These are phyloP conservation scores for Aspergillus sclerotialis DNA, from an alignment of 2,329 filamentous ascomycete genomes.

Conservation along the genomic window DNA sequence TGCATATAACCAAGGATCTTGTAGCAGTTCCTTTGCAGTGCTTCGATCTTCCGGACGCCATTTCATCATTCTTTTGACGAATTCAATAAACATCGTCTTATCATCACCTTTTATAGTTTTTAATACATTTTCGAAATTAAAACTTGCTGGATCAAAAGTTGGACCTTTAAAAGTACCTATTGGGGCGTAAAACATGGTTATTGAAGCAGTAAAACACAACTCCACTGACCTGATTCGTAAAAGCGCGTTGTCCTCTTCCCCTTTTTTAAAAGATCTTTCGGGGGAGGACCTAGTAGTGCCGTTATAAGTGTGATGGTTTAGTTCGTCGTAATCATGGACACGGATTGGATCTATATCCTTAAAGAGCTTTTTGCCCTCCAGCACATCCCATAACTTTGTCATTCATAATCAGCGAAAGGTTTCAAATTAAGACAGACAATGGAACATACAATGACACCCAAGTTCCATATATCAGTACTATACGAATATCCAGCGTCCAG, in stretches of 20 bases:
- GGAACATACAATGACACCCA: constrained; percentile 26
- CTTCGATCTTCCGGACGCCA: constrained; percentile 26
- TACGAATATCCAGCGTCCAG: constrained; percentile 26
- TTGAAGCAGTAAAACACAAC: constrained; percentile 2
- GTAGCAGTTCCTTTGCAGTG: constrained; percentile 23
- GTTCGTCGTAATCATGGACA: constrained; percentile 19
- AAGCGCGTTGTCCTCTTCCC: constrained; percentile 14
- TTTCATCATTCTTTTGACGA: constrained; percentile 23
- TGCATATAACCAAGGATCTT: constrained; percentile 25
- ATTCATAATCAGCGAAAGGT: constrained; percentile 2
- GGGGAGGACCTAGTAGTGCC: constrained; percentile 20
- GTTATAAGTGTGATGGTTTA: constrained; percentile 25
- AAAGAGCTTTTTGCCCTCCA: constrained; percentile 23
- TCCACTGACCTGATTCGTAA: constrained; percentile 7
- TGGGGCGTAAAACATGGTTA: not conserved
- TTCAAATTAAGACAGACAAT: not conserved
- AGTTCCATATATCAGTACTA: constrained; percentile 32
- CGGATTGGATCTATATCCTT: constrained; percentile 12
- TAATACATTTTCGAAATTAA: constrained; percentile 11
- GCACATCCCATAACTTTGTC: constrained; percentile 22
- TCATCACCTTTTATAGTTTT: constrained; percentile 17
- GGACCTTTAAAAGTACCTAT: constrained; percentile 7
- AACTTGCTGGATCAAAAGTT: constrained; percentile 1
- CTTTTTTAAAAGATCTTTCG: constrained; percentile 19
- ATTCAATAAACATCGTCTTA: constrained; percentile 23